These are phyloP conservation scores for Macrolepiota albuminosa DNA, from an alignment of 768 basidiomycete species.

Conservation along the genomic window DNA sequence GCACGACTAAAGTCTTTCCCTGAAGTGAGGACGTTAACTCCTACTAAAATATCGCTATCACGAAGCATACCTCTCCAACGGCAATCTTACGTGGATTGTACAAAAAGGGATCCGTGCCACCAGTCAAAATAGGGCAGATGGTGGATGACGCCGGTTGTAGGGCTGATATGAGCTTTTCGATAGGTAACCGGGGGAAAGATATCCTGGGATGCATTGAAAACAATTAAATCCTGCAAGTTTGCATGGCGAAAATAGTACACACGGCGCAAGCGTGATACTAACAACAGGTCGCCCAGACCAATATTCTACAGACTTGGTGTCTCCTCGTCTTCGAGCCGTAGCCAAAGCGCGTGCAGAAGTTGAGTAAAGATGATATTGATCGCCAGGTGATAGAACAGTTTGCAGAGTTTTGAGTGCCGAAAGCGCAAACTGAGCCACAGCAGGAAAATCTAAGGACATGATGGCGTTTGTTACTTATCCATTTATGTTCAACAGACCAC, in stretches of 20 bases:
- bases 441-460: conserved; percentile 59
- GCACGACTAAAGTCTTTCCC: conserved; percentile 66
- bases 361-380: conserved; percentile 77
- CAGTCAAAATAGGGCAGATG: conserved; percentile 46
- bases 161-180: conserved; percentile 64
- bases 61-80: conserved; percentile 47
- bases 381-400: conserved; percentile 59
- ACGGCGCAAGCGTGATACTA: conserved; percentile 78
- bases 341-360: conserved; percentile 69
- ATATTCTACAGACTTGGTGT: conserved; percentile 66
- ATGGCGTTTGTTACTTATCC: conserved; percentile 5
- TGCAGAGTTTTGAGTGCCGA: conserved; percentile 77
- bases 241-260: conserved; percentile 20
- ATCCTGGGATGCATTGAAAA: conserved; percentile 38
- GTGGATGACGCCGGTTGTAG: conserved; percentile 37
- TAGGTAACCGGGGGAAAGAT: conserved; percentile 62
- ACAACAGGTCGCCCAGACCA: conserved; percentile 84
- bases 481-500: conserved; percentile 11
- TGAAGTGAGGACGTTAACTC: conserved; percentile 18
- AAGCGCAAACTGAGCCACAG: conserved; percentile 86
- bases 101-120: conserved; percentile 75
- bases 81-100: conserved; percentile 80
- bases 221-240: conserved; percentile 6
- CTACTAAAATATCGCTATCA: background rate
- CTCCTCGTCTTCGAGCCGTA: conserved; percentile 75